Percentiles rank a stretch among this genome's conserved stretches.
These are phyloP conservation scores for Candida odintsovae DNA, from an alignment of 805 yeast species.

Conservation along the genomic window DNA sequence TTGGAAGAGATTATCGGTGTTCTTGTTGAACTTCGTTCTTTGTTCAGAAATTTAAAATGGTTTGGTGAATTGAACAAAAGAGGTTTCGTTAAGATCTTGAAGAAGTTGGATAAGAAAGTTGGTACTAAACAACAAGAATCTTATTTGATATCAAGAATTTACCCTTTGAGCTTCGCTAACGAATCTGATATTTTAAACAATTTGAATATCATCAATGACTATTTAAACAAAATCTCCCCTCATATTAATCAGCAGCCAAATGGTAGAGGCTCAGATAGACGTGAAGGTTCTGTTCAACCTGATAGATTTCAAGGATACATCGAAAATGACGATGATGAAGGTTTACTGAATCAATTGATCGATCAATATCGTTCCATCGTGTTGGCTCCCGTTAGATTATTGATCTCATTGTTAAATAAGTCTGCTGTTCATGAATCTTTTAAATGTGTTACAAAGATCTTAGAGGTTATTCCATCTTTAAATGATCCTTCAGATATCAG, in stretches of 20 bases:
- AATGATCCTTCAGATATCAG: slow-evolving; percentile 68
- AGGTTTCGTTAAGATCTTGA: slow-evolving; percentile 83
- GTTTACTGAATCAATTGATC: slow-evolving; percentile 39
- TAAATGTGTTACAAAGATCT: slow-evolving; percentile 51
- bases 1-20: slow-evolving; percentile 59
- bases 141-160: slow-evolving; percentile 62
- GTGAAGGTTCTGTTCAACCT: slow-evolving; percentile 12
- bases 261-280: background rate
- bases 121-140: slow-evolving; percentile 51
- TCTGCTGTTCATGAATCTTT: slow-evolving; percentile 52
- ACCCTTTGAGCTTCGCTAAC: slow-evolving; percentile 73
- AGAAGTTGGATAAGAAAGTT: slow-evolving; percentile 82
- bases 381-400: slow-evolving; percentile 46
- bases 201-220: slow-evolving; percentile 46
- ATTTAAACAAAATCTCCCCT: slow-evolving; percentile 48
- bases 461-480: slow-evolving; percentile 45
- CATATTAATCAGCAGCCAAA: slow-evolving; percentile 15
- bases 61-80: slow-evolving; percentile 88
- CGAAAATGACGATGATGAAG: slow-evolving; percentile 37
- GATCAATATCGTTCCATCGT: slow-evolving; percentile 39
- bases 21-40: slow-evolving; percentile 67
- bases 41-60: slow-evolving; percentile 84
- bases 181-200: slow-evolving; percentile 51
- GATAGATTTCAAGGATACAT: slow-evolving; percentile 24
- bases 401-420: slow-evolving; percentile 59